Evolutionary conservation across 306 rosid species (phyloP).

Genomic region (Amphicarpaea edgeworthii): DNA sequence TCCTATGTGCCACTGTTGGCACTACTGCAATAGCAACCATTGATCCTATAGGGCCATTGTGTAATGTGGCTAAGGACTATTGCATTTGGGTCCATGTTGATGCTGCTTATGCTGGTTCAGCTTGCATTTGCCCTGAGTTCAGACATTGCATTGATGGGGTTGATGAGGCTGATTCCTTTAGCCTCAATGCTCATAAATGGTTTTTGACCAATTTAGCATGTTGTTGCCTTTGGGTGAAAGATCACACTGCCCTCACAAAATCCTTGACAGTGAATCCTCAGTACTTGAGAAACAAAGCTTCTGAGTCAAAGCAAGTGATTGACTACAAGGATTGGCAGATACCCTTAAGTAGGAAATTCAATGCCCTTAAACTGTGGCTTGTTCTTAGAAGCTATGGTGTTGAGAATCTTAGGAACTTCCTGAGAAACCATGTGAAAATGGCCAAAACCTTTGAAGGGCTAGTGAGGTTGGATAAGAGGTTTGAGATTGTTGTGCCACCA

Average conservation of each 20-base stretch:
- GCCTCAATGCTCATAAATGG: constrained; percentile 76
- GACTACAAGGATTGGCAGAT: constrained; percentile 75
- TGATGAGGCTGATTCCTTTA: constrained; percentile 57
- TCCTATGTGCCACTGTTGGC: constrained; percentile 61
- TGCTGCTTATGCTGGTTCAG: constrained; percentile 73
- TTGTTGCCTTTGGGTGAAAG: constrained; percentile 70
- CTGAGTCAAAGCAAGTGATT: constrained; percentile 60
- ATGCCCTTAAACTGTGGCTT: constrained; percentile 60
- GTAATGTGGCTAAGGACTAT: constrained; percentile 54
- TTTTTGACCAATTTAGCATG: constrained; percentile 57
- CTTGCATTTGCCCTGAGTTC: constrained; percentile 72
- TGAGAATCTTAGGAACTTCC: constrained; percentile 56
- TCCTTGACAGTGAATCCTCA: constrained; percentile 54
- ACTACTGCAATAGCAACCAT: constrained; percentile 65
- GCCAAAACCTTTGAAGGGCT: constrained; percentile 62
- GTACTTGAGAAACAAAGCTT: constrained; percentile 57
- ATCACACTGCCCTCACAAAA: constrained; percentile 38
- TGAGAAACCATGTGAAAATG: constrained; percentile 59
- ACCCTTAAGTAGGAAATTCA: constrained; percentile 62
- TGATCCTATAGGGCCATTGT: constrained; percentile 56
- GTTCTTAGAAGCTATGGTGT: constrained; percentile 66
- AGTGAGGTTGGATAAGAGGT: constrained; percentile 55
- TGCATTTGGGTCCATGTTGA: constrained; percentile 74
- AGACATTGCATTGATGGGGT: constrained; percentile 56
- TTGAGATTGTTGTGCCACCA: constrained; percentile 58